phyloP scores from a whole-genome alignment of 2,329 filamentous ascomycete genomes.

The Pseudopyricularia cyperi region DNA sequence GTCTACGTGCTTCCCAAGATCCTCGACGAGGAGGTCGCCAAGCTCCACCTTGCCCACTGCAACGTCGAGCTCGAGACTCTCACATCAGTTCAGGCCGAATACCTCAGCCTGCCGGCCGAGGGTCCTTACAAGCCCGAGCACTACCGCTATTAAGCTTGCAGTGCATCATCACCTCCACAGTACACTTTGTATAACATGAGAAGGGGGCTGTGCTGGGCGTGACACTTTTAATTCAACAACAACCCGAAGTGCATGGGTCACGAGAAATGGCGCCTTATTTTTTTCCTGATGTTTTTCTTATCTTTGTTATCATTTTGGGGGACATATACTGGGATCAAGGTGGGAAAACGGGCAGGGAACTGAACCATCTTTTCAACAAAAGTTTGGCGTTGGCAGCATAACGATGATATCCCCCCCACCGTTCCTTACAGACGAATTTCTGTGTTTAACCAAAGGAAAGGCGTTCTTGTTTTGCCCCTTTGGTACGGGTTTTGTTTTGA shows the following conservation, averaged over 20 bases:
- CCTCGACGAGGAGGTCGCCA: conserved; percentile 95
- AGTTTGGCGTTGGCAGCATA: conserved; percentile 4
- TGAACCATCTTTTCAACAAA: conserved; percentile 5
- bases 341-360: conserved; percentile 1
- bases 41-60: conserved; percentile 84
- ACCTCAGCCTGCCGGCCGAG: conserved; percentile 73
- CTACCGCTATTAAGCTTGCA: conserved; percentile 56
- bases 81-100: conserved; percentile 78
- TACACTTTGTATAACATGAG: conserved; percentile 1
- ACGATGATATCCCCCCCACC: conserved; percentile 3
- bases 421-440: not conserved
- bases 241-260: not conserved
- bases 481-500: not conserved
- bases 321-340: conserved; percentile 8
- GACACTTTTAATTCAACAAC: not conserved
- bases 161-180: not conserved
- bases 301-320: conserved; percentile 2
- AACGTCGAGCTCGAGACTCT: conserved; percentile 89
- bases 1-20: conserved; percentile 99
- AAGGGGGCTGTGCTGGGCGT: not conserved
- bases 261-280: conserved; percentile 1
- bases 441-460: conserved; percentile 2
- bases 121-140: conserved; percentile 96
- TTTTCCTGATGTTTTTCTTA: conserved; percentile 1
- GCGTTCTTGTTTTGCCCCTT: conserved; percentile 3